Percentiles rank a stretch among this genome's conserved stretches.
These are phyloP conservation scores for Ustilago lituana DNA, from an alignment of 1,284 basidiomycete species.

Conservation along the genomic window DNA sequence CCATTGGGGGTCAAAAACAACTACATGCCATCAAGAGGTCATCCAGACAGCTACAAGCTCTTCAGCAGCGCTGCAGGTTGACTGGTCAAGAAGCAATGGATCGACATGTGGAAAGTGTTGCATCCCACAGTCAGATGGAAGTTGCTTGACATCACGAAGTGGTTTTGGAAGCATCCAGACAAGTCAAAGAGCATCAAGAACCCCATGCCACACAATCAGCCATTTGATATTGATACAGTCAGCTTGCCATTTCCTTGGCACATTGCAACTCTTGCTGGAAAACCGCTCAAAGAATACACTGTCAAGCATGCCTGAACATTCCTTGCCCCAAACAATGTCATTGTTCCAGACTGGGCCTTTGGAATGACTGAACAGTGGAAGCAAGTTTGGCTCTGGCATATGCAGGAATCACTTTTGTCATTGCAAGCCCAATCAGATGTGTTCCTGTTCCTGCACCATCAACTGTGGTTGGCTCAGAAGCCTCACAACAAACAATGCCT, in stretches of 20 bases:
- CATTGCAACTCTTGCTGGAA: background rate
- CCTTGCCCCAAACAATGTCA: background rate
- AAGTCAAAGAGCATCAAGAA: slow-evolving; percentile 7
- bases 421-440: background rate
- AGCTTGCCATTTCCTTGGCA: slow-evolving; percentile 9
- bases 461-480: slow-evolving; percentile 1
- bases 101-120: slow-evolving; percentile 1
- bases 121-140: background rate
- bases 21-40: slow-evolving; percentile 2
- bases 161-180: slow-evolving; percentile 4
- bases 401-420: background rate
- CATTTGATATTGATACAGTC: slow-evolving; percentile 15
- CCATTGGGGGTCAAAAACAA: slow-evolving; percentile 9
- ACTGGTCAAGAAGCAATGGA: background rate
- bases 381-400: slow-evolving; percentile 5
- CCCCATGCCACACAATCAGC: slow-evolving; percentile 10
- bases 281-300: slow-evolving; percentile 1
- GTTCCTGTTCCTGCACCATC: background rate
- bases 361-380: slow-evolving; percentile 3
- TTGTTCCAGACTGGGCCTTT: slow-evolving; percentile 11
- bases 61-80: slow-evolving; percentile 8
- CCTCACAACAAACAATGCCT: background rate
- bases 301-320: no score
- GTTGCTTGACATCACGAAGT: background rate
- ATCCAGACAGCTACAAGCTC: background rate